A percentile compares a stretch with the other conserved stretches of the same genome.
Conservation (phyloP, 2,329 filamentous ascomycete genomes). For the Ascochyta pisi region DNA sequence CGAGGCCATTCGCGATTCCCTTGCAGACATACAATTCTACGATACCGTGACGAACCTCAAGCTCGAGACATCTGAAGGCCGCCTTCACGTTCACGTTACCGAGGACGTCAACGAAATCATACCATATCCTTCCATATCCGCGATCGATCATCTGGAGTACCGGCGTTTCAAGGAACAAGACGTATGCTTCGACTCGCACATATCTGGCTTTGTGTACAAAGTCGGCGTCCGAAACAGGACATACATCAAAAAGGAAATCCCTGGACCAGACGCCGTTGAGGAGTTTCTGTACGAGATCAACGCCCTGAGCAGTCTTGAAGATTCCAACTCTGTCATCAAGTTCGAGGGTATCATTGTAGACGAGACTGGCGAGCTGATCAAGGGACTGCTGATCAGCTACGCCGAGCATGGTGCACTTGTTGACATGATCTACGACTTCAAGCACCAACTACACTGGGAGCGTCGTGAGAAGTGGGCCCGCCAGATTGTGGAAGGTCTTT, state of each 20-base stretch:
- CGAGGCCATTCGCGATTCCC: constrained; percentile 88
- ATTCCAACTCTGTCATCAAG: constrained; percentile 78
- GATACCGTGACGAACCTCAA: constrained; percentile 95
- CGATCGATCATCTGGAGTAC: constrained; percentile 73
- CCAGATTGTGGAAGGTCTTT: constrained; percentile 87
- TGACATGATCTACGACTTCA: constrained; percentile 84
- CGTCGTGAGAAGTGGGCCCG: constrained; percentile 85
- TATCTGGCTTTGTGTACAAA: constrained; percentile 98
- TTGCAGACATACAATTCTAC: constrained; percentile 95
- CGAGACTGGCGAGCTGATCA: constrained; percentile 74
- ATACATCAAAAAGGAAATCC: constrained; percentile 98
- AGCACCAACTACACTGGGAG: constrained; percentile 69
- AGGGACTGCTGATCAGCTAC: constrained; percentile 87
- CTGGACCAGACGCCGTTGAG: constrained; percentile 91
- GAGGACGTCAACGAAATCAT: constrained; percentile 97
- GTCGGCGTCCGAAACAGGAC: constrained; percentile 73
- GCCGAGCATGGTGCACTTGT: constrained; percentile 87
- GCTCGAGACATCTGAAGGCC: constrained; percentile 84
- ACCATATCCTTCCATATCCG: constrained; percentile 75
- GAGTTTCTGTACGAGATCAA: constrained; percentile 98
- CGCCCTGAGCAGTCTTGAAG: constrained; percentile 78
- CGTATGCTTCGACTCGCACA: constrained; percentile 85
- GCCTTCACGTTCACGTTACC: constrained; percentile 95
- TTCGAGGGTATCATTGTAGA: constrained; percentile 90
- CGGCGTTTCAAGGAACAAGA: constrained; percentile 72